phyloP scores from a whole-genome alignment of 1,284 basidiomycete species.

The Rhodotorula glutinis region DNA sequence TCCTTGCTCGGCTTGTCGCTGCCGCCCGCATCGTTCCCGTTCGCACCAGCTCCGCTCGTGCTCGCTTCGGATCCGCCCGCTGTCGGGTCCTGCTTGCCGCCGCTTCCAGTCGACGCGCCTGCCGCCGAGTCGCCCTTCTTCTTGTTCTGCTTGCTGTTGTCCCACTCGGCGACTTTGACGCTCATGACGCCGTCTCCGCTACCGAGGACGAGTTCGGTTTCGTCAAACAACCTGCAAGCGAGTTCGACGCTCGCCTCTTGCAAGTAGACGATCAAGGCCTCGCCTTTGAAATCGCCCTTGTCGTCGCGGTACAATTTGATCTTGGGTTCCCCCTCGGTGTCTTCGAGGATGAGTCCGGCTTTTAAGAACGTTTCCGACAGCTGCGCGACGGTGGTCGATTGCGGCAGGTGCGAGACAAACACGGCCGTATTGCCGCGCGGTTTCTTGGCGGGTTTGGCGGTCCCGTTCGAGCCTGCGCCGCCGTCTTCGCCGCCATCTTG shows the following conservation, averaged over 20 bases:
- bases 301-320: constrained; percentile 91
- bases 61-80: too few species aligned
- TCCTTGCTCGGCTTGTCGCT: constrained; percentile 52
- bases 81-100: constrained; percentile 50
- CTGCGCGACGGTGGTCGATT: constrained; percentile 69
- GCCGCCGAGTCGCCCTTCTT: constrained; percentile 11
- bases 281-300: constrained; percentile 80
- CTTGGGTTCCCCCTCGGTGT: constrained; percentile 70
- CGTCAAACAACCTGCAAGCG: constrained; percentile 82
- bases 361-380: constrained; percentile 77
- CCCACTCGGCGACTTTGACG: constrained; percentile 81
- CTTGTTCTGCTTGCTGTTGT: constrained; percentile 48
- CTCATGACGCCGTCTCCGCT: constrained; percentile 64
- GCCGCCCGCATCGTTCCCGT: too few species aligned
- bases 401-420: constrained; percentile 81
- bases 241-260: constrained; percentile 90
- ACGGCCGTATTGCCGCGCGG: constrained; percentile 70
- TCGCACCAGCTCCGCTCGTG: too few species aligned
- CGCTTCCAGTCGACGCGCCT: constrained; percentile 2
- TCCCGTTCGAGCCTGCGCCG: constrained; percentile 56
- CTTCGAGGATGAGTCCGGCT: constrained; percentile 89
- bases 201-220: constrained; percentile 72
- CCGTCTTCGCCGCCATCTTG: constrained; percentile 46
- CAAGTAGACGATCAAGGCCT: constrained; percentile 94
- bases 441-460: constrained; percentile 46